These are phyloP conservation scores for Aspergillus eucalypticola DNA, from an alignment of 2,329 filamentous ascomycete species.

Conservation along the genomic window DNA sequence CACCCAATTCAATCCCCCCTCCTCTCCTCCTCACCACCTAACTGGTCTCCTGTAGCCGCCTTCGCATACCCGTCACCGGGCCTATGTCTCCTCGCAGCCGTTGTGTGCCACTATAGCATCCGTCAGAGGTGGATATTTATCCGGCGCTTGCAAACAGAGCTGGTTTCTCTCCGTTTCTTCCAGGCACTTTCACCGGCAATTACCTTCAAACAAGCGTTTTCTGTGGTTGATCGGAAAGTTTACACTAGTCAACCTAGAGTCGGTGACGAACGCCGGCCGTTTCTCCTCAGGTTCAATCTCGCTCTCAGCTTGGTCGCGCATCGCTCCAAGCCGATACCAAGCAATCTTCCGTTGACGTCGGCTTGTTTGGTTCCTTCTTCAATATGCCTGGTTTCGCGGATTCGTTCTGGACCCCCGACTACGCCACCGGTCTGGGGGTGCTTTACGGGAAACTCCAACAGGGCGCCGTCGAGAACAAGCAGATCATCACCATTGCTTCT, in stretches of 20 bases:
- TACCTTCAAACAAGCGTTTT: neutral
- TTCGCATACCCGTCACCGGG: slow-evolving; percentile 17
- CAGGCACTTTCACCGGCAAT: neutral
- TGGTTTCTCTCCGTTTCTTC: slow-evolving; percentile 12
- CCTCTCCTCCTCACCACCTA: neutral
- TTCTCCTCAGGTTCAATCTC: neutral
- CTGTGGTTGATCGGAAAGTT: slow-evolving; percentile 2
- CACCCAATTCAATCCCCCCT: slow-evolving; percentile 3
- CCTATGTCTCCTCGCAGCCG: slow-evolving; percentile 16
- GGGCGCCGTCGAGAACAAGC: slow-evolving; percentile 90
- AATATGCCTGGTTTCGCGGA: slow-evolving; percentile 87
- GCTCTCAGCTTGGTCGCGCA: neutral
- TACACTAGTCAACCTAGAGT: neutral
- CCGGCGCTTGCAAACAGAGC: slow-evolving; percentile 12
- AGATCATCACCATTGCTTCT: slow-evolving; percentile 85
- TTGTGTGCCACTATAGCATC: slow-evolving; percentile 14
- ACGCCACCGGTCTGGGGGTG: slow-evolving; percentile 91
- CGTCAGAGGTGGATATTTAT: slow-evolving; percentile 10
- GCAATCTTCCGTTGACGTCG: neutral
- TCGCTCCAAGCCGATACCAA: neutral
- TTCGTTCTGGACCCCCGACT: slow-evolving; percentile 98
- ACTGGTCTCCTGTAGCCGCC: slow-evolving; percentile 17
- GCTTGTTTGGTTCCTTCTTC: slow-evolving; percentile 19
- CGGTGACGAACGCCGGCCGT: neutral
- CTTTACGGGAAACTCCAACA: slow-evolving; percentile 97